Conservation (phyloP, 495 filamentous ascomycete species). For the Bombardia bombarda region DNA sequence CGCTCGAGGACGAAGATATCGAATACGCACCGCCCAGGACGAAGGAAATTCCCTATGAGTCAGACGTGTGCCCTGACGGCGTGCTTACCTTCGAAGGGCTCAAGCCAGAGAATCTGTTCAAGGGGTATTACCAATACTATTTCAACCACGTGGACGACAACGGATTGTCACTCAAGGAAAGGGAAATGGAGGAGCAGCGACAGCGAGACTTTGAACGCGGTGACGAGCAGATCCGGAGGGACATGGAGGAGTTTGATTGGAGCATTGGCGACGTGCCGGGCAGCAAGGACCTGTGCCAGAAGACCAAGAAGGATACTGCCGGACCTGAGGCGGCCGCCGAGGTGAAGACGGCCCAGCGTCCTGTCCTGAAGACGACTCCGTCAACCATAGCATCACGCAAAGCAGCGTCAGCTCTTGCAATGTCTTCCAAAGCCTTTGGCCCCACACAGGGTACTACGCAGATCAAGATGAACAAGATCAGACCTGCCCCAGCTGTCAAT, state of each 20-base stretch:
- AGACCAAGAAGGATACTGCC: conserved; percentile 20
- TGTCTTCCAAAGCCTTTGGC: conserved; percentile 25
- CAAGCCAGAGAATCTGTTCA: conserved; percentile 56
- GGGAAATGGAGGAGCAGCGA: conserved; percentile 50
- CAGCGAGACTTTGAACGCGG: conserved; percentile 46
- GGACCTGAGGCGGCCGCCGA: conserved; percentile 4
- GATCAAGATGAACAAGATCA: conserved; percentile 16
- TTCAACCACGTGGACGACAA: conserved; percentile 57
- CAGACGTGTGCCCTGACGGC: conserved; percentile 64
- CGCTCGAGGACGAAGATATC: conserved; percentile 52
- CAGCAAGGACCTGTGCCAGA: conserved; percentile 22
- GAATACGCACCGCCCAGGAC: conserved; percentile 38
- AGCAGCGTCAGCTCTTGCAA: conserved; percentile 36
- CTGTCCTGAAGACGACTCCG: conserved; percentile 26
- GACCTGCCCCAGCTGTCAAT: conserved; percentile 9
- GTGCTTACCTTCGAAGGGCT: conserved; percentile 38
- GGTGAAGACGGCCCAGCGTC: conserved; percentile 18
- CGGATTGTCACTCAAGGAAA: conserved; percentile 56
- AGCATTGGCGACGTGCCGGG: conserved; percentile 31
- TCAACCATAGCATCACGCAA: conserved; percentile 29
- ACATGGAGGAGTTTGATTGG: conserved; percentile 50
- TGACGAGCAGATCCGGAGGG: conserved; percentile 50
- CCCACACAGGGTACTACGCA: conserved; percentile 20
- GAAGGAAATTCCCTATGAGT: conserved; percentile 62
- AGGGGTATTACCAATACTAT: conserved; percentile 58